Base-by-base conservation (phyloP, 306 rosid genomes). In the Astragalus membranaceus region DNA sequence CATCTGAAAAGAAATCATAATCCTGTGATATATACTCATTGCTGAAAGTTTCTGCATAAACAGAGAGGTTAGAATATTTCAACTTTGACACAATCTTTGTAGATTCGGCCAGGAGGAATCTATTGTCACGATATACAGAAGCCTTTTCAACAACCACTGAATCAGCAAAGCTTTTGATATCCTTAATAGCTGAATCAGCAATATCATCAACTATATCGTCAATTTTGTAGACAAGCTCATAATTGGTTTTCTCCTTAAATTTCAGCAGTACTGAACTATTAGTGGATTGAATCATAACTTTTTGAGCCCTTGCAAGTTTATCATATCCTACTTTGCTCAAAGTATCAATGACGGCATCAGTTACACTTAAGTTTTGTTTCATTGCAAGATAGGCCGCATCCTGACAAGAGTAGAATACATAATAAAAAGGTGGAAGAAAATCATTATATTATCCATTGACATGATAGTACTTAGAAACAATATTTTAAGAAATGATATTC, bases 1-100 rank as follows among this genome's bases (percentile, higher is more conserved):
- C 37, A 83, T 94, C 97, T 10, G 96, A 85, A 73, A 85, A 73
- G 88, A 80, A 94, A 85, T 94, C 99, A 92, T 89, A 88, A 56
- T 96, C 78, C 75, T 87, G 95, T 35, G 96, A 85, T 60, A 81
- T 81, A 74, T 87, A 94, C 83, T 94, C 99, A 78, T 94, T 88
- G 86, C 85, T 79, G 78, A 94, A 94, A 39, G 73, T 73, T 79
- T 84, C 89, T 8, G 78, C 96, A 17, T 83, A 90, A 33, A 94
- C 90, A 9, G 88, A 58, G 74, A 94, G 81, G 50, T 84, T 81
- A 11, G 37, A 68, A 4, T 79, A 55, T 52, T 87, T 67, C n/a
- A 94, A 70, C 83, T 70, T 80, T 0, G 36, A 4, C 57, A 87
- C 88, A 26, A 72, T 79, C 36, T 73, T 17, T 9, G 97, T 81